Evolutionary conservation across 192 early-diverging fungal species (phyloP), one percentile per base, ranked within the genome.

Genomic region (Podila epicladia): DNA sequence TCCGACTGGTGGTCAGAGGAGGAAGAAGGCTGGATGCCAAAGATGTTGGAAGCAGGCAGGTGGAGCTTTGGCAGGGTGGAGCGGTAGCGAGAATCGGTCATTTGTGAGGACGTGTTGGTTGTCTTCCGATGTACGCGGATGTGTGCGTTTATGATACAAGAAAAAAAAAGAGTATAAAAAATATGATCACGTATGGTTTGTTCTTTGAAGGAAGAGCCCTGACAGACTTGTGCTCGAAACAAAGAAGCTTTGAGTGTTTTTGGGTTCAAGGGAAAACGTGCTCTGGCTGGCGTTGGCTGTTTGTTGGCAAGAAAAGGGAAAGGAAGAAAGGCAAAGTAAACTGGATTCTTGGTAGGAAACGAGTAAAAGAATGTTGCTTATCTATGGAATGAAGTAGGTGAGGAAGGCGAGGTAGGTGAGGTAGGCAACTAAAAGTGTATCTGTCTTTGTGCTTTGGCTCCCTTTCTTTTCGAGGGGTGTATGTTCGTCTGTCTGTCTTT

Each of bases 41-140:
- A 55, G 51, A 68, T 67, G 33, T 74, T 65, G 0, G 73, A 63
- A 2, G 73, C 35, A 45, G 73, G 67, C 65, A 72, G 53, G 60
- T 78, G 71, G 28, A 78, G 69, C 32, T 78, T 78, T 29, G 70
- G 59, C 19, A 72, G 60, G 11, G 75, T 60, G 6, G 75, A 45
- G 24, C 75, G 57, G 37, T 63, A 77, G 65, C 75, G 37, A 38
- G 75, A 24, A 26, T 55, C 53, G 13, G 35, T 48, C n/a, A 17
- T n/a, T 15, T 37, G 35, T 45, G 22, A 55, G 17, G 53, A 55
- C 0, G 53, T 2, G 53, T 55, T 55, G 20, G 35, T 6, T 37
- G 35, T 11, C 35, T 37, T 26, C 22, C 20, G 9, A 22, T 55
- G 20, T 24, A 6, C 22, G 53, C 6, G n/a, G 50, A 53, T 55